Evolutionary conservation across 305 asterid species (phyloP), one percentile per base, ranked within the genome.

Genomic region (Fraxinus sp.): DNA sequence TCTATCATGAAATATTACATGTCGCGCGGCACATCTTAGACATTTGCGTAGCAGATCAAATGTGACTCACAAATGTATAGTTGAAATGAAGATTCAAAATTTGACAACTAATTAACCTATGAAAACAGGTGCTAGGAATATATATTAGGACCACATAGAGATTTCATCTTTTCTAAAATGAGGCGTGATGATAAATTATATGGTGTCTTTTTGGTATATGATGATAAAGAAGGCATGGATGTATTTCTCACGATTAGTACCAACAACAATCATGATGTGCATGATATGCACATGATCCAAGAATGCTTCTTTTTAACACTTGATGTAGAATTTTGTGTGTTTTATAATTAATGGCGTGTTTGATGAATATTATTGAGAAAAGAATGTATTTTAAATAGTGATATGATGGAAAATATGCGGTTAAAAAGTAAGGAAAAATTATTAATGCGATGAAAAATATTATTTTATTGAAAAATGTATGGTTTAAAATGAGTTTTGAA

Each of bases 241-340:
- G 85, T 20, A 59, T 77, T 14, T 10, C 59, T 59, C 4, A 68
- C 59, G 16, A 79, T 57, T 64, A 55, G 49, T 79, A 71, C 79
- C 32, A 18, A 57, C 78, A 49, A 57, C 41, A 78, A 84, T 84
- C 62, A 86, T 80, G 84, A 32, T 33, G 13, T 55, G 55, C 84
- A 82, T 82, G 20, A 73, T 74, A 80, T 77, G 75, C 78, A 78
- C 85, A 37, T 83, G 87, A 86, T 78, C 86, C 81, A 26, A 86
- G 57, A 71, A 24, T 59, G 76, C 62, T 70, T 46, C 24, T 83
- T 77, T 78, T 28, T 22, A 32, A 20, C 82, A 30, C 73, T 14
- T 41, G 28, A 33, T 0, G 2, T 57, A 39, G 28, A 39, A 24
- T 66, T 26, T 26, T 26, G 7, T 24, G 36, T 9, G 35, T 16